These are phyloP conservation scores for Dendrobium nobile DNA, from an alignment of 106 monocot genomes.

Conservation along the genomic window DNA sequence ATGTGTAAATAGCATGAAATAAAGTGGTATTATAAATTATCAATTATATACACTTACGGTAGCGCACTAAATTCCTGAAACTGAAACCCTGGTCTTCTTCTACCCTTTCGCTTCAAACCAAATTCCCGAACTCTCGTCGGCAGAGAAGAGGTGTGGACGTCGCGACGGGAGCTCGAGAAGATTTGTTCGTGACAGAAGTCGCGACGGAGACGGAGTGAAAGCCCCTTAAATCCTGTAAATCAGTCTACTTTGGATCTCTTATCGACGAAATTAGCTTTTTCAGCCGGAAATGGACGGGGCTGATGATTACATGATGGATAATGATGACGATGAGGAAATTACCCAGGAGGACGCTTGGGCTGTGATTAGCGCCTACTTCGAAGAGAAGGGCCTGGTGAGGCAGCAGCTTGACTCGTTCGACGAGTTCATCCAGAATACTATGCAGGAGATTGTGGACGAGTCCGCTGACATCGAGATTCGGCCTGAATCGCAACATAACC, in stretches of 20 bases:
- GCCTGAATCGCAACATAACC: constrained; percentile 95
- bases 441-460: constrained; percentile 99
- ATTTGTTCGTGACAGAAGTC: too few species aligned
- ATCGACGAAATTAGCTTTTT: not conserved
- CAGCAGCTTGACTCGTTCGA: constrained; percentile 99
- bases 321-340: constrained; percentile 82
- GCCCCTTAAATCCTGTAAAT: too few species aligned
- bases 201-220: too few species aligned
- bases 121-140: too few species aligned
- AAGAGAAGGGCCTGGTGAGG: constrained; percentile 93
- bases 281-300: constrained; percentile 8
- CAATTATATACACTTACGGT: too few species aligned
- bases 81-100: too few species aligned
- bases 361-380: constrained; percentile 96
- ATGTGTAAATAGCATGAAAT: too few species aligned
- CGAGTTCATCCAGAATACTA: constrained; percentile 91
- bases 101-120: too few species aligned
- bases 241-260: not conserved
- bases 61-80: too few species aligned
- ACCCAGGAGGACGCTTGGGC: constrained; percentile 99
- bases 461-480: constrained; percentile 92
- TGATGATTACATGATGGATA: constrained; percentile 34
- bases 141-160: too few species aligned
- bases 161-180: too few species aligned
- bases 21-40: too few species aligned